Conservation (phyloP, 2,329 filamentous ascomycete species). For the Tetracladium maxilliforme region DNA sequence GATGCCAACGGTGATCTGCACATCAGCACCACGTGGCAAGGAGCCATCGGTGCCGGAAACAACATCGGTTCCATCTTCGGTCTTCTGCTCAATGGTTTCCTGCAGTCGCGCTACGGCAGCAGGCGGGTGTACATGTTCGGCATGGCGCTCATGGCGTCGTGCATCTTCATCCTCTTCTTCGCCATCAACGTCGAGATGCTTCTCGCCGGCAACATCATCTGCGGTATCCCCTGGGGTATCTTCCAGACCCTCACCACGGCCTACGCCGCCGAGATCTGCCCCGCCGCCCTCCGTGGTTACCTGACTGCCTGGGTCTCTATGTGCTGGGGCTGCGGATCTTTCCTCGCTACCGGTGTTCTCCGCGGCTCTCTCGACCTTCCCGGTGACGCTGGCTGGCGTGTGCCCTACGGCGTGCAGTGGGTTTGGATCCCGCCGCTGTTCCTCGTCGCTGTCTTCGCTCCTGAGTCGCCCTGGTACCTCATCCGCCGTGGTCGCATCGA, state of each 20-base stretch:
- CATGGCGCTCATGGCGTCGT: slow-evolving; percentile 3
- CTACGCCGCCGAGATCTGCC: slow-evolving; percentile 47
- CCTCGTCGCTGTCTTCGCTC: slow-evolving; percentile 23
- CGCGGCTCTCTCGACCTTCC: slow-evolving; percentile 21
- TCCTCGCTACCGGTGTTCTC: slow-evolving; percentile 26
- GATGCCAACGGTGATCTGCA: slow-evolving; percentile 4
- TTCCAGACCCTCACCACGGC: slow-evolving; percentile 35
- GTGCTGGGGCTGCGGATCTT: slow-evolving; percentile 1
- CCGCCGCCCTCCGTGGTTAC: slow-evolving; percentile 22
- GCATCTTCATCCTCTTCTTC: slow-evolving; percentile 10
- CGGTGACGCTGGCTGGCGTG: slow-evolving; percentile 27
- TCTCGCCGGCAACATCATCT: slow-evolving; percentile 12
- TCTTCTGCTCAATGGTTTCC: slow-evolving; percentile 8
- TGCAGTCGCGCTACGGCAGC: slow-evolving; percentile 7
- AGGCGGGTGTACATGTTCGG: slow-evolving; percentile 6
- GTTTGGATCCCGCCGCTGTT: slow-evolving; percentile 28
- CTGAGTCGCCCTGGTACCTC: slow-evolving; percentile 30
- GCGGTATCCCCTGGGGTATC: slow-evolving; percentile 32
- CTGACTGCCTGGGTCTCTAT: slow-evolving; percentile 14
- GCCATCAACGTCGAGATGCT: slow-evolving; percentile 14
- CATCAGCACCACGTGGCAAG: slow-evolving; percentile 18
- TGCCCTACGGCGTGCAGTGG: slow-evolving; percentile 28
- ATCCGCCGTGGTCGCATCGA: slow-evolving; percentile 22
- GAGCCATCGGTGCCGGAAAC: slow-evolving; percentile 11
- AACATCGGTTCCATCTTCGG: slow-evolving; percentile 8